phyloP scores from a whole-genome alignment of 2,329 filamentous ascomycete genomes.

The Paecilomyces niveus region DNA sequence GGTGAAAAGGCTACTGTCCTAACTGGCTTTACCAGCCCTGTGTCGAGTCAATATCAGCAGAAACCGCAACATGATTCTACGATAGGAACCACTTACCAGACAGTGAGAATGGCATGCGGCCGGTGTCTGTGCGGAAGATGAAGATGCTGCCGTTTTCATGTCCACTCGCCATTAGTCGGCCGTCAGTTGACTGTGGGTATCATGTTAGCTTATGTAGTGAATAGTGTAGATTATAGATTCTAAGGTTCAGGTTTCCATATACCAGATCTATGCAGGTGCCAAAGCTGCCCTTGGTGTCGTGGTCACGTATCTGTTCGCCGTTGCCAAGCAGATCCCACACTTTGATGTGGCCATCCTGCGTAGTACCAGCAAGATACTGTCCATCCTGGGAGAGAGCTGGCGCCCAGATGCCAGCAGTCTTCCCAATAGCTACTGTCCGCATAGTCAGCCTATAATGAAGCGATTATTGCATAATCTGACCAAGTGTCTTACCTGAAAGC shows the following conservation, averaged over 20 bases:
- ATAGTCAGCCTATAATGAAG: slow-evolving; percentile 1
- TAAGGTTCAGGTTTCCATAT: neutral
- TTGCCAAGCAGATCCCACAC: slow-evolving; percentile 67
- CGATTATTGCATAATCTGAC: neutral
- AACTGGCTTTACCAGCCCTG: slow-evolving; percentile 79
- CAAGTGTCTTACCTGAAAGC: slow-evolving; percentile 33
- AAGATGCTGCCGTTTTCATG: slow-evolving; percentile 90
- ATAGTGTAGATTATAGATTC: slow-evolving; percentile 13
- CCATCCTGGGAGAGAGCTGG: slow-evolving; percentile 79
- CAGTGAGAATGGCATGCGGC: slow-evolving; percentile 76
- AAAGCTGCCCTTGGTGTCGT: slow-evolving; percentile 90
- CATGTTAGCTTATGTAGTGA: slow-evolving; percentile 8
- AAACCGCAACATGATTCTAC: neutral
- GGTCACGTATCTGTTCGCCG: slow-evolving; percentile 63
- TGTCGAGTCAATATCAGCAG: neutral
- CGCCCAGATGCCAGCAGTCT: slow-evolving; percentile 74
- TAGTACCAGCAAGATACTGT: slow-evolving; percentile 76
- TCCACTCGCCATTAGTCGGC: slow-evolving; percentile 79
- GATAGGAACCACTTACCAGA: slow-evolving; percentile 51
- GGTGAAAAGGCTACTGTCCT: slow-evolving; percentile 84
- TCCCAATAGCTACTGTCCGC: slow-evolving; percentile 40
- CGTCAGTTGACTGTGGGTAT: slow-evolving; percentile 55
- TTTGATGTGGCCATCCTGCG: slow-evolving; percentile 78
- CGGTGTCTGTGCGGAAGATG: slow-evolving; percentile 89
- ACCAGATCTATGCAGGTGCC: slow-evolving; percentile 79